Evolutionary conservation across 2,329 filamentous ascomycete species (phyloP).

Genomic region (Dichotomopilus funicola): DNA sequence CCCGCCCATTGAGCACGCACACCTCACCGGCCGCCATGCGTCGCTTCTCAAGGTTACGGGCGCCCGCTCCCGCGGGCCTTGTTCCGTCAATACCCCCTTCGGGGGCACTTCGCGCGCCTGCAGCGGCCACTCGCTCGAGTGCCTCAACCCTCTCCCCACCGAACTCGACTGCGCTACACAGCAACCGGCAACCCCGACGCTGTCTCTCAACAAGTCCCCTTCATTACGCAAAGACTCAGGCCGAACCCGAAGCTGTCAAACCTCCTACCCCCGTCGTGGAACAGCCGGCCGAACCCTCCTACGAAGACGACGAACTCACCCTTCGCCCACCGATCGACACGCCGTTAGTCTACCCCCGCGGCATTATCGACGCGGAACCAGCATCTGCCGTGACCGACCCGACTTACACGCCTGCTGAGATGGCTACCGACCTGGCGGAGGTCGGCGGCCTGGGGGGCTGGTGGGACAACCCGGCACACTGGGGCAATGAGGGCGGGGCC

Average conservation of each 20-base stretch:
- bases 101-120: constrained; percentile 12
- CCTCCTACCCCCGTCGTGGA: too few relatives aligned
- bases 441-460: constrained; percentile 43
- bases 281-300: neutral
- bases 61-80: constrained; percentile 14
- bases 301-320: constrained; percentile 3
- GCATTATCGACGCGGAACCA: constrained; percentile 23
- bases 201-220: constrained; percentile 15
- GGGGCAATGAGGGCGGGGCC: constrained; percentile 29
- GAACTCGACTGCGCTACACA: neutral
- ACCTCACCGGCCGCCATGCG: constrained; percentile 17
- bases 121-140: constrained; percentile 1
- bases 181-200: constrained; percentile 11
- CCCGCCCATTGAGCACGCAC: constrained; percentile 5
- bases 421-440: constrained; percentile 39
- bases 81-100: constrained; percentile 12
- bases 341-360: constrained; percentile 24
- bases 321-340: constrained; percentile 9
- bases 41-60: constrained; percentile 22
- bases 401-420: constrained; percentile 42
- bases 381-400: constrained; percentile 29
- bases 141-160: neutral
- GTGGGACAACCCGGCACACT: constrained; percentile 51
- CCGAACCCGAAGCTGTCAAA: neutral
- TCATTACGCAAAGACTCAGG: neutral